Percentiles rank a stretch among this genome's conserved stretches.
Evolutionary conservation across 345 rosid species (phyloP).

Genomic region (Noccaea caerulescens): DNA sequence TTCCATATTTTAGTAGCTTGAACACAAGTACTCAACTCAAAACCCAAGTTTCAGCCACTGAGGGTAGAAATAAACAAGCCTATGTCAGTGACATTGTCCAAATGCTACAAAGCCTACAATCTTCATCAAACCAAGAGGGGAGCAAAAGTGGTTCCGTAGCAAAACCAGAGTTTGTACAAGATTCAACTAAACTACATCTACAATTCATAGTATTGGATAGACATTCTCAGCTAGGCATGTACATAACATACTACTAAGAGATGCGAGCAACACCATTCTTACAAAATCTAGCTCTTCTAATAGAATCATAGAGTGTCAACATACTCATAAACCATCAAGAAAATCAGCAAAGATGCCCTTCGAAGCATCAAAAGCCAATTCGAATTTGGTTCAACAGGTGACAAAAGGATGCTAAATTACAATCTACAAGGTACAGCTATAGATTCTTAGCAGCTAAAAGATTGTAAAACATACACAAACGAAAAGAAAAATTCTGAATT

Average conservation of each 20-base stretch:
- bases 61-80: constrained; percentile 3
- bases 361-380: constrained; percentile 12
- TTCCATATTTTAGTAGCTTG: background rate
- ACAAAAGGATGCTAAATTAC: background rate
- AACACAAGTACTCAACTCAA: constrained; percentile 3
- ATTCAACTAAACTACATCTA: background rate
- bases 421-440: background rate
- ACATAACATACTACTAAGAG: background rate
- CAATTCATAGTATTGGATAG: background rate
- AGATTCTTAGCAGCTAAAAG: background rate
- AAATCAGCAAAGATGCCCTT: background rate
- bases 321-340: constrained; percentile 1
- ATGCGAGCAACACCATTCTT: background rate
- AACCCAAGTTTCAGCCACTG: background rate
- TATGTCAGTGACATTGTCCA: constrained; percentile 3
- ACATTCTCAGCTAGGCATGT: background rate
- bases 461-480: background rate
- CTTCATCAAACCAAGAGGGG: constrained; percentile 13
- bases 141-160: background rate
- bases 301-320: background rate
- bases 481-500: background rate
- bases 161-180: background rate
- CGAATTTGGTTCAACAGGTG: background rate
- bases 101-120: constrained; percentile 11
- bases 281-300: background rate